Percentiles rank a stretch among this genome's conserved stretches.
Conservation (phyloP, 352 stramenopile species). For the Blastocystis sp. region DNA sequence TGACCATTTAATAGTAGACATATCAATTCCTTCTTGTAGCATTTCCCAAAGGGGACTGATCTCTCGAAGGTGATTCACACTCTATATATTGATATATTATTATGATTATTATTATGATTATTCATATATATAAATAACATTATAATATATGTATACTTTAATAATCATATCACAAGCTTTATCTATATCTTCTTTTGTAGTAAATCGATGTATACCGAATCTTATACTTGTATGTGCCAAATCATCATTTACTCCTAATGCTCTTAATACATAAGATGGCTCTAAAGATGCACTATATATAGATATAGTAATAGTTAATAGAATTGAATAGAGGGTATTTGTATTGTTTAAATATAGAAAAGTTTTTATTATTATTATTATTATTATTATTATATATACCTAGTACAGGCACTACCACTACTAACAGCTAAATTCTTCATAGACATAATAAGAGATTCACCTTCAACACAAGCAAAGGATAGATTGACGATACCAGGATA, state of each 20-base stretch:
- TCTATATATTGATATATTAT: no score
- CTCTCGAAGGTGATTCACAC: conserved; percentile 81
- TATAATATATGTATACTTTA: conserved; percentile 47
- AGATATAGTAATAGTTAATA: conserved; percentile 30
- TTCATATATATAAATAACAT: conserved; percentile 40
- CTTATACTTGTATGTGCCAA: conserved; percentile 91
- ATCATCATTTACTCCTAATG: conserved; percentile 91
- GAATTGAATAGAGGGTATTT: no score
- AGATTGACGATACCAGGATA: conserved; percentile 93
- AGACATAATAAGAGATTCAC: conserved; percentile 93
- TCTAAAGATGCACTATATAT: conserved; percentile 67
- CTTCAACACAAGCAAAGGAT: conserved; percentile 96
- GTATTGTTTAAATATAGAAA: no score
- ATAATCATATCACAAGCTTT: conserved; percentile 75
- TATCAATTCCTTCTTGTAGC: conserved; percentile 97
- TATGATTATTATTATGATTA: no score
- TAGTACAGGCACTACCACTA: conserved; percentile 81
- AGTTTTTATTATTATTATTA: no score
- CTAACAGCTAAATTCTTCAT: conserved; percentile 85
- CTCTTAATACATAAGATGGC: conserved; percentile 89
- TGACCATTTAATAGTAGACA: conserved; percentile 98
- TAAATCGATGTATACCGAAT: conserved; percentile 89
- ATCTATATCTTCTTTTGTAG: conserved; percentile 85
- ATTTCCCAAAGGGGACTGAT: conserved; percentile 99
- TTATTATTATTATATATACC: no score